Percentiles rank a stretch among this genome's conserved stretches.
Conservation (phyloP, 2,329 filamentous ascomycete genomes). For the Blumeria graminis region DNA sequence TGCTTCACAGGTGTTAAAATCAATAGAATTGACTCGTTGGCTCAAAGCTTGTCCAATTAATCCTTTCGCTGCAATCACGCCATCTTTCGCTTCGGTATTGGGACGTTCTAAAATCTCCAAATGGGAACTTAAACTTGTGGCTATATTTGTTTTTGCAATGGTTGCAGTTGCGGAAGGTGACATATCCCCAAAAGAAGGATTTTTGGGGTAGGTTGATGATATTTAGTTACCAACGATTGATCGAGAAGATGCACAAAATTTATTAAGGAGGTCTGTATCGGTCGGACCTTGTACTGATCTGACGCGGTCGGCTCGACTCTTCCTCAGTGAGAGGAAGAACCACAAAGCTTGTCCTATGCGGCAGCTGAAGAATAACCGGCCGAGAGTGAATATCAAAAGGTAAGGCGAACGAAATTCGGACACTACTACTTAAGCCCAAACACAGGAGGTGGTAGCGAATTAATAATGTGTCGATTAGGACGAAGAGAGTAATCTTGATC, state of each 20-base stretch:
- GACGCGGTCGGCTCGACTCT: constrained; percentile 98
- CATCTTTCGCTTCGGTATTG: constrained; percentile 11
- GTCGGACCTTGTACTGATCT: constrained; percentile 71
- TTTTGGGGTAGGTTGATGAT: constrained; percentile 2
- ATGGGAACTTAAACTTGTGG: constrained; percentile 13
- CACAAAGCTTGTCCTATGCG: constrained; percentile 96
- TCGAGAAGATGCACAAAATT: constrained; percentile 6
- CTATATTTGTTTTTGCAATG: constrained; percentile 18
- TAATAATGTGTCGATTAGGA: constrained; percentile 41
- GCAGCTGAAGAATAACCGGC: constrained; percentile 63
- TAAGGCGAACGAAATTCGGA: constrained; percentile 19
- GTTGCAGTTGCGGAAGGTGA: constrained; percentile 41
- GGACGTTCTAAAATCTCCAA: constrained; percentile 11
- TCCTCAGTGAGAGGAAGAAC: constrained; percentile 99
- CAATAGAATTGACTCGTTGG: constrained; percentile 58
- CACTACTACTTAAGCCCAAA: constrained; percentile 8
- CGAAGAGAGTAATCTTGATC: constrained; percentile 39
- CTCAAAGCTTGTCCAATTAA: constrained; percentile 73
- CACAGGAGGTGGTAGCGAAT: constrained; percentile 34
- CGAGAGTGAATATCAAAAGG: constrained; percentile 26
- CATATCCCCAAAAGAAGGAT: constrained; percentile 23
- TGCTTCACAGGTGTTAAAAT: constrained; percentile 68
- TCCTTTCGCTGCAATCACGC: constrained; percentile 33
- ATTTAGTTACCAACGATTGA: background rate
- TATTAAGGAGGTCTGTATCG: constrained; percentile 92